Evolutionary conservation across 2,329 filamentous ascomycete genomes (phyloP).

Genomic region (Mariannaea sp.): DNA sequence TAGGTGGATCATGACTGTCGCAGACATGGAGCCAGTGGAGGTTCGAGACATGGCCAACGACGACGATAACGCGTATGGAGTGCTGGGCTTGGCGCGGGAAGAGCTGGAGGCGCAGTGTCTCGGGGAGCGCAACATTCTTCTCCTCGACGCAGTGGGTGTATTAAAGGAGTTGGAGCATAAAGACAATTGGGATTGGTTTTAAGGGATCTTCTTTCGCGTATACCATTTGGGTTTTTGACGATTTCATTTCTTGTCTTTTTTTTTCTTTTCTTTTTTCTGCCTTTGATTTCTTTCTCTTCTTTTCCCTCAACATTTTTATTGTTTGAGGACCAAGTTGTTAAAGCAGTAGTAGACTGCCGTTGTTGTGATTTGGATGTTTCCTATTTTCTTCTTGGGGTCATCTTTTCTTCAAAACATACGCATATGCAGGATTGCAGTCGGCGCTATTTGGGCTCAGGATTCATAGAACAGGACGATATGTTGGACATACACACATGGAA

Average conservation of each 20-base stretch:
- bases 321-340: no score
- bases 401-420: no score
- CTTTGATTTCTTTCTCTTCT: neutral
- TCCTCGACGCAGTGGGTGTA: constrained; percentile 59
- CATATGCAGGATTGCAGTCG: constrained; percentile 13
- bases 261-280: constrained; percentile 2
- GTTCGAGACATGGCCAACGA: constrained; percentile 46
- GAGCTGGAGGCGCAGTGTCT: constrained; percentile 55
- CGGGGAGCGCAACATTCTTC: constrained; percentile 54
- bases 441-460: constrained; percentile 17
- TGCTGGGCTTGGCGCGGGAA: constrained; percentile 55
- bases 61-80: constrained; percentile 49
- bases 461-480: constrained; percentile 16
- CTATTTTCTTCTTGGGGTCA: neutral
- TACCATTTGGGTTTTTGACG: constrained; percentile 1
- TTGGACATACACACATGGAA: neutral
- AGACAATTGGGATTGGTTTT: constrained; percentile 41
- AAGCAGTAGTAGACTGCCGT: no score
- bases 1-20: constrained; percentile 48
- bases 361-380: neutral
- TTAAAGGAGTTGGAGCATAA: constrained; percentile 57
- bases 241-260: neutral
- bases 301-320: neutral
- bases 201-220: constrained; percentile 1
- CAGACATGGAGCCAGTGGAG: constrained; percentile 47